phyloP scores from a whole-genome alignment of 768 basidiomycete genomes.

The Porpolomopsis calyptriformis region DNA sequence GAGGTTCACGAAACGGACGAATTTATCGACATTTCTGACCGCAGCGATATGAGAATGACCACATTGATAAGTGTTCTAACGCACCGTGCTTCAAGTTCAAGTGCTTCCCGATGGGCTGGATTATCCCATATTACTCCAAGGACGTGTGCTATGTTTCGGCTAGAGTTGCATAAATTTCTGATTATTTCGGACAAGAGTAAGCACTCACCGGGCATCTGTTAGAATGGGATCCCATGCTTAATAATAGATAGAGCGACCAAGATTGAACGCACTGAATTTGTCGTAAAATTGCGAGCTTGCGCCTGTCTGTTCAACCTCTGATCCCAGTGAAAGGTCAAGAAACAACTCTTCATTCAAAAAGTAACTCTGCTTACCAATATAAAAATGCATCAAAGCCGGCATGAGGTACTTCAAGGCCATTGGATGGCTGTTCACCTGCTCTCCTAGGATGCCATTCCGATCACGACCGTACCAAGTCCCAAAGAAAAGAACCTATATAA shows the following conservation, averaged over 20 bases:
- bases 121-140: slow-evolving; percentile 90
- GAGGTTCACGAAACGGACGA: slow-evolving; percentile 91
- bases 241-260: background rate
- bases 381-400: slow-evolving; percentile 86
- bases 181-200: background rate
- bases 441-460: slow-evolving; percentile 64
- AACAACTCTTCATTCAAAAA: background rate
- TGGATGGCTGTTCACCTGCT: slow-evolving; percentile 73
- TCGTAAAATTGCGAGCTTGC: slow-evolving; percentile 98
- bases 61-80: slow-evolving; percentile 13
- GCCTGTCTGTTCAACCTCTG: slow-evolving; percentile 96
- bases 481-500: slow-evolving; percentile 56
- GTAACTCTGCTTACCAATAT: slow-evolving; percentile 56
- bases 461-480: slow-evolving; percentile 61
- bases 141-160: slow-evolving; percentile 79
- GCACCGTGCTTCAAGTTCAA: slow-evolving; percentile 70
- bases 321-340: background rate
- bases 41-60: background rate
- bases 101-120: slow-evolving; percentile 75
- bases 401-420: slow-evolving; percentile 83
- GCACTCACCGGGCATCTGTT: slow-evolving; percentile 43
- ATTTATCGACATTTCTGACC: slow-evolving; percentile 76
- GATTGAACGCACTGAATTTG: slow-evolving; percentile 71
- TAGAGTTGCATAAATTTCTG: slow-evolving; percentile 20
- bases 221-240: slow-evolving; percentile 5